Base-by-base conservation (phyloP, 257 asterid genomes). In the Linderniella brevidens region DNA sequence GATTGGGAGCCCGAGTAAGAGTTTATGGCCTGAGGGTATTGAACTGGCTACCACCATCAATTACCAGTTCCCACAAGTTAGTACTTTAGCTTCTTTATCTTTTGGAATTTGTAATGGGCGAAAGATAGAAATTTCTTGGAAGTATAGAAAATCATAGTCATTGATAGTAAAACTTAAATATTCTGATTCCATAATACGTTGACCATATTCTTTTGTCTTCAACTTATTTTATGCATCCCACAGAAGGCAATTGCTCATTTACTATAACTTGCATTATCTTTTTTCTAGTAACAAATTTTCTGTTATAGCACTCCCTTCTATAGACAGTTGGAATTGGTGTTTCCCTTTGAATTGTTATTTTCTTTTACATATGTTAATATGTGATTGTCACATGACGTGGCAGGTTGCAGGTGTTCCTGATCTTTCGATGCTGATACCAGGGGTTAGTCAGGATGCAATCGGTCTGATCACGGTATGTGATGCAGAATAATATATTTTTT, bases 51-150 rank as follows among this genome's bases (percentile, higher is more conserved):
- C 58, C 61, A 71, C 72, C 47, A 76, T 88, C 55, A 78, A 81
- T 69, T 88, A 72, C 73, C 75, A 72, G 67, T 80, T 78, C 54
- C 97, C 95, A 1, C 79, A 72, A 64, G 97, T 86, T 58, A 69
- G 69, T 61, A 32, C 43, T 53, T n/a, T 13, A n/a, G 8, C 52
- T 51, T 46, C 50, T 8, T 45, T 53, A n/a, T 47, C 12, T 17
- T 61, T 35, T 19, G 29, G 19, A 14, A 25, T 25, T 25, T 9
- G 11, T n/a, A 20, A 17, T 38, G 46, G 32, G 32, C 32, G 6
- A 25, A 25, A 25, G 32, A 25, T 25, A 25, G 32, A 6, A 25
- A 25, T 3, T 25, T 6, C 32, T 25, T 25, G 32, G 32, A 25
- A 25, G 32, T 25, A 6, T 25, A 25, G 32, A 25, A 25, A 25